Base-by-base conservation (phyloP, 208 protist species). In the Leishmania mexicana region DNA sequence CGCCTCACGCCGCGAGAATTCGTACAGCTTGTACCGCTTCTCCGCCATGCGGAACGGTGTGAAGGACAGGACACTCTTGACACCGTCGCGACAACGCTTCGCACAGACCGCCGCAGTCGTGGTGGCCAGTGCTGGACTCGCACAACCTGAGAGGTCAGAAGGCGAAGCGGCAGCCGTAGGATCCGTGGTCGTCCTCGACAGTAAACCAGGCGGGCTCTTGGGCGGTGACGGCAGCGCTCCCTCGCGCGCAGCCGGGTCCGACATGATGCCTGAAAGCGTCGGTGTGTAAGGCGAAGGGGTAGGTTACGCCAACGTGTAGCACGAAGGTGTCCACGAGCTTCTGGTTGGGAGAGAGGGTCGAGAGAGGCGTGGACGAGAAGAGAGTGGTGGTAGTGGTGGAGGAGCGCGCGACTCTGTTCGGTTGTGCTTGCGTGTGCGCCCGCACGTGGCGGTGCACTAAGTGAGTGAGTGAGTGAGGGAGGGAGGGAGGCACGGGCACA, bases 21-120 rank as follows among this genome's bases (percentile, higher is more conserved):
- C 87, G 75, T 91, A 94, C 5, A 97, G 81, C 75, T 97, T 95
- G 81, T 95, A 95, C 0, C 85, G 80, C 73, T 92, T 92, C 81
- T 95, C 91, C 40, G 76, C 84, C 62, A 84, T 75, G 4, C 91
- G 83, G 64, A 95, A 95, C 19, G 89, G 81, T 7, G 89, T 95
- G 62, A 38, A 62, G 83, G 83, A 81, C 21, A 86, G 83, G 15
- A 64, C 74, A 24, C 64, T 76, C 49, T 38, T 67, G 31, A 78
- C 78, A 28, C 83, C 83, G 51, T 71, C 75, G 31, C 78, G 45
- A 67, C 65, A 76, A 5, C 75, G 64, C 70, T 80, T 80, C 28
- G 49, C 51, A 21, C 79, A 80, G 74, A 51, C 72, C 13, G 49
- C 72, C 11, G 31, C 45, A 21, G 49, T 24, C 28, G 31, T 28